Evolutionary conservation across 2,329 filamentous ascomycete genomes (phyloP).

Genomic region (Emmonsiellopsis sp.): DNA sequence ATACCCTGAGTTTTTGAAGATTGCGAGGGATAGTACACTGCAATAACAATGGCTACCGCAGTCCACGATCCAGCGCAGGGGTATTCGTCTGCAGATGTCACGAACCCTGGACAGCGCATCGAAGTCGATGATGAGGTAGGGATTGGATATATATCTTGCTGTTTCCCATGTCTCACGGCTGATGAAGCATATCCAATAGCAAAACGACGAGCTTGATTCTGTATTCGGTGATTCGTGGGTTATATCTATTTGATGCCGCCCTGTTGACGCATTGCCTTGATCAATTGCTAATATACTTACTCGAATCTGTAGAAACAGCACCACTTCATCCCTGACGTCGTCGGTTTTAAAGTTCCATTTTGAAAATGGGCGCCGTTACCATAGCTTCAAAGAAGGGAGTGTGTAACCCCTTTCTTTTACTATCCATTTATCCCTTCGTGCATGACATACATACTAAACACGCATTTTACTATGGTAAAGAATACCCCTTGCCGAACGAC

Average conservation of each 20-base stretch:
- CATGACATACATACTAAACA: conserved; percentile 7
- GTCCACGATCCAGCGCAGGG: neutral
- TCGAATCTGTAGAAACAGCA: conserved; percentile 1
- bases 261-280: neutral
- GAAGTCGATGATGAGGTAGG: neutral
- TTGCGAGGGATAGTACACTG: no score
- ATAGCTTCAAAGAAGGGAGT: conserved; percentile 10
- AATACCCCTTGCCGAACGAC: conserved; percentile 8
- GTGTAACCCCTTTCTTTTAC: neutral
- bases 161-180: neutral
- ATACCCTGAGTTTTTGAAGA: no score
- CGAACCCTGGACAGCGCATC: neutral
- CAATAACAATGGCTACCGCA: neutral
- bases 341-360: conserved; percentile 10
- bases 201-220: neutral
- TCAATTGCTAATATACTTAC: neutral
- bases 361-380: conserved; percentile 15
- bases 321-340: conserved; percentile 7
- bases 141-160: neutral
- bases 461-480: conserved; percentile 5
- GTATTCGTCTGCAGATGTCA: neutral
- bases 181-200: neutral
- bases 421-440: conserved; percentile 13
- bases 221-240: neutral
- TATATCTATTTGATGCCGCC: neutral